Evolutionary conservation across 2,329 filamentous ascomycete genomes (phyloP), one percentile per base, ranked within the genome.

Genomic region (Microdochium nivale): DNA sequence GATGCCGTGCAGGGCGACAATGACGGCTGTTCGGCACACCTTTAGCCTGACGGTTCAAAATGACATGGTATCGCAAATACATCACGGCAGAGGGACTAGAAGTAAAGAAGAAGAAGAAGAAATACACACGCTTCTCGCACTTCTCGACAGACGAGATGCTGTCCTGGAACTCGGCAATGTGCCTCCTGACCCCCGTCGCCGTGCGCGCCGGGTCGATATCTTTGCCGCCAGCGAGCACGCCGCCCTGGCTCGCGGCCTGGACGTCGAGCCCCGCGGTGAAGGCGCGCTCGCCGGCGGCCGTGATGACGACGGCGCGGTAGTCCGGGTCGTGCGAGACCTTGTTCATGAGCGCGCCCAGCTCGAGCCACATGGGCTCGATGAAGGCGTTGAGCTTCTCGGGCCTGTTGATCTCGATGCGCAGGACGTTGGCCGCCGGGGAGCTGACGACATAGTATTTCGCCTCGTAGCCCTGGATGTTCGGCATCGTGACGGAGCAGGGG

Each of bases 361-460:
- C 90, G 50, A 85, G 73, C 90, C 91, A 96, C 83, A 96, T 92
- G 51, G 81, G 73, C 66, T 89, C 83, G 58, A 83, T 79, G 68
- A 96, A 96, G 57, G 91, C 84, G 68, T 97, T 97, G 67, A 96
- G 74, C 73, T 95, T 96, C 58, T 81, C 70, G 1, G 91, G 83
- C 1, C 91, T 81, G 73, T 95, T 91, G 71, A 95, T 95, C 70
- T 96, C 86, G 53, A 97, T 87, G 66, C 95, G 89, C n/a, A 85
- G 88, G 48, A 96, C 85, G 72, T 83, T 83, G 62, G 85, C 78
- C 35, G 72, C 63, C 0, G 90, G 88, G 43, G 83, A 83, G n/a
- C 79, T 82, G 59, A 95, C 76, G 58, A 83, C 81, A 78, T 90
- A 90, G 74, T 87, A 76, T 59, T 84, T 73, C 70, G 81, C 85